Conservation (phyloP, 768 basidiomycete genomes). For the Leccinum ochraceum region DNA sequence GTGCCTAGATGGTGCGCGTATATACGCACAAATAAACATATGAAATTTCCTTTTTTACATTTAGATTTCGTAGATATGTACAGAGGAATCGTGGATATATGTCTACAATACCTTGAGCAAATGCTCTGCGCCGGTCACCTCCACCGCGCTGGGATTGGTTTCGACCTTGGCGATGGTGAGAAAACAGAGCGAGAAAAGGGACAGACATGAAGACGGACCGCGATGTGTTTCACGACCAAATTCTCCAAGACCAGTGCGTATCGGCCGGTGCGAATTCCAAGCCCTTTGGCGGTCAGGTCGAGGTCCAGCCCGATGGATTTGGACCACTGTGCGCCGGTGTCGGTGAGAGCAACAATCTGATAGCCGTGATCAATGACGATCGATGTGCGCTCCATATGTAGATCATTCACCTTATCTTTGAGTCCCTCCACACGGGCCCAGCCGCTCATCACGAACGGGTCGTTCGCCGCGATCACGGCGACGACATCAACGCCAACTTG, state of each 20-base stretch:
- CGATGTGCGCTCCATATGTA: conserved; percentile 28
- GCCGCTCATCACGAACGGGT: conserved; percentile 60
- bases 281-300: conserved; percentile 49
- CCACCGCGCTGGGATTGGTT: conserved; percentile 2
- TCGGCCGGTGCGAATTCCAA: conserved; percentile 61
- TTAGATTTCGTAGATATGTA: too few species aligned
- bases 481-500: conserved; percentile 53
- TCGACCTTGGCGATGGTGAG: conserved; percentile 14
- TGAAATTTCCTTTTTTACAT: not conserved
- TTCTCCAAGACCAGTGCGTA: conserved; percentile 70
- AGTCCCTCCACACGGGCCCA: conserved; percentile 59
- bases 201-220: conserved; percentile 39
- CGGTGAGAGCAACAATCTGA: conserved; percentile 62
- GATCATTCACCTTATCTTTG: conserved; percentile 59
- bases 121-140: conserved; percentile 15
- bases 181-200: not conserved
- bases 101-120: conserved; percentile 17
- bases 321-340: conserved; percentile 58
- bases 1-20: conserved; percentile 32
- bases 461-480: conserved; percentile 59
- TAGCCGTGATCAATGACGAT: conserved; percentile 1
- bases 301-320: conserved; percentile 51
- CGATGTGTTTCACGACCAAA: conserved; percentile 66
- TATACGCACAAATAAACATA: conserved; percentile 30
- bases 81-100: not conserved